Conservation (phyloP, 139 green algal species). For the Coelastrella sp. region DNA sequence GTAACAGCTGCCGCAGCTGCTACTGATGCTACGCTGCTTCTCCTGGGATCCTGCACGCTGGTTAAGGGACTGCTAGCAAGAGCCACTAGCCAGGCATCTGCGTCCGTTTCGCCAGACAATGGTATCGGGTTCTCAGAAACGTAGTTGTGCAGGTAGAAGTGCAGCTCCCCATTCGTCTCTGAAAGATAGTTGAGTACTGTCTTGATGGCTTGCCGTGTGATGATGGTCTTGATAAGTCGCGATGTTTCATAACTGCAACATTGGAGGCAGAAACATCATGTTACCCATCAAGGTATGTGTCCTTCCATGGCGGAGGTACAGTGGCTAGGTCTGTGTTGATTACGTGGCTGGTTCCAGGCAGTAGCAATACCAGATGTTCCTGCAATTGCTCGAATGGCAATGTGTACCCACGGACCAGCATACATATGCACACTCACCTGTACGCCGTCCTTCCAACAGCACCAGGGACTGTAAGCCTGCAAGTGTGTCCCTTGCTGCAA, state of each 20-base stretch:
- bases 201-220: constrained; percentile 42
- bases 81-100: constrained; percentile 52
- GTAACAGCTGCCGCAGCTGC: constrained; percentile 47
- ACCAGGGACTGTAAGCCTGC: too few relatives aligned
- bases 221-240: constrained; percentile 47
- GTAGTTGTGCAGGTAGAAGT: constrained; percentile 63
- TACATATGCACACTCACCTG: not conserved
- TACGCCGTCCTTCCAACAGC: constrained; percentile 1
- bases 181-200: constrained; percentile 56
- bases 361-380: too few relatives aligned
- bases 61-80: constrained; percentile 49
- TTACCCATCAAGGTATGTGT: too few relatives aligned
- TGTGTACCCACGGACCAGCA: not conserved
- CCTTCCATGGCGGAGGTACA: too few relatives aligned
- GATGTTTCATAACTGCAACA: constrained; percentile 51
- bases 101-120: constrained; percentile 45
- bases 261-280: too few relatives aligned
- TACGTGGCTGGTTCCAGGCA: too few relatives aligned
- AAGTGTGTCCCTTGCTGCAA: too few relatives aligned
- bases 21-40: constrained; percentile 35
- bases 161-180: constrained; percentile 60
- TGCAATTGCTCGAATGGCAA: too few relatives aligned
- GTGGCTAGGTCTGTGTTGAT: too few relatives aligned
- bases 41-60: constrained; percentile 47
- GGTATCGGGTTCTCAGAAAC: constrained; percentile 47